Evolutionary conservation across 1,284 basidiomycete genomes (phyloP).

Genomic region (Volvariella surrecta): DNA sequence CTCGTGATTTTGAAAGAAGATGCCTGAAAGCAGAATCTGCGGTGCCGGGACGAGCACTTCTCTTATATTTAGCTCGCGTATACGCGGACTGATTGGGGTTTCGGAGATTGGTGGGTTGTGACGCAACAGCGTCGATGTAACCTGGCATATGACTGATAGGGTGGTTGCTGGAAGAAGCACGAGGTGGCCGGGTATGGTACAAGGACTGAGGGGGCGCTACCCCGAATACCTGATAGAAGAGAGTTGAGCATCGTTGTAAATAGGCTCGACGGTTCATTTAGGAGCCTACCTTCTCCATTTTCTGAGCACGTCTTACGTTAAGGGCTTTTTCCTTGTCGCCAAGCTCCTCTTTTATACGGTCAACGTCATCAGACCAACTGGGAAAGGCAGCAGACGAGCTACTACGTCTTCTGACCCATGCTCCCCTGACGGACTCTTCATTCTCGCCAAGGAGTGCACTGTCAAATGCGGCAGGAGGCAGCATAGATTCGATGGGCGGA

Average conservation of each 20-base stretch:
- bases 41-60: conserved; percentile 35
- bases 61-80: conserved; percentile 32
- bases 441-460: conserved; percentile 10
- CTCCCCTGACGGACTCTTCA: conserved; percentile 18
- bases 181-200: conserved; percentile 50
- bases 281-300: conserved; percentile 70
- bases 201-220: conserved; percentile 67
- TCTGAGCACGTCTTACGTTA: conserved; percentile 68
- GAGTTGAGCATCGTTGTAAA: conserved; percentile 6
- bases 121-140: not conserved
- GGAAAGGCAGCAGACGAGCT: conserved; percentile 45
- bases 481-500: conserved; percentile 22
- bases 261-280: conserved; percentile 1
- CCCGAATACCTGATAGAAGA: conserved; percentile 56
- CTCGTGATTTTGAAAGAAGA: conserved; percentile 31
- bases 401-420: conserved; percentile 40
- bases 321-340: conserved; percentile 64
- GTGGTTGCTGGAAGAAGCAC: conserved; percentile 26
- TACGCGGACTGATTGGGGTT: conserved; percentile 45
- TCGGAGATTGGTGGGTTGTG: conserved; percentile 13
- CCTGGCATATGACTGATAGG: not conserved
- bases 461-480: conserved; percentile 24
- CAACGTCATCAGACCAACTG: conserved; percentile 44
- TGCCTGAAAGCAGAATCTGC: conserved; percentile 43
- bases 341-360: conserved; percentile 59